A percentile compares a stretch with the other conserved stretches of the same genome.
These are phyloP conservation scores for Acanthamoeba sp. DNA, from an alignment of 208 protist genomes.

Conservation along the genomic window DNA sequence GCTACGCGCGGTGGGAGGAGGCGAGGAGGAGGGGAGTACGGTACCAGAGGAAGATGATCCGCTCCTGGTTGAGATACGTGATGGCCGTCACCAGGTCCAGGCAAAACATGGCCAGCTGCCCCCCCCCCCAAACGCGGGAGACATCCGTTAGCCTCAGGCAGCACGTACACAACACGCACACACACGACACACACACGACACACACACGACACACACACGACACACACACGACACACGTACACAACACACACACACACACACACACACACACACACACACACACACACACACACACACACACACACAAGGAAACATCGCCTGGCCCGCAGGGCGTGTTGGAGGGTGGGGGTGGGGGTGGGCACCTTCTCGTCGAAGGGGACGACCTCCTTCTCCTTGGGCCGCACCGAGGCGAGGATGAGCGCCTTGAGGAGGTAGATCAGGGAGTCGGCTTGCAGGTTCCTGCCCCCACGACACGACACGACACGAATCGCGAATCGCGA, in stretches of 20 bases:
- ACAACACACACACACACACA: too few relatives aligned
- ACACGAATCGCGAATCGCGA: too few relatives aligned
- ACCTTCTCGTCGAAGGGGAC: slow-evolving; percentile 44
- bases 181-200: too few relatives aligned
- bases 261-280: too few relatives aligned
- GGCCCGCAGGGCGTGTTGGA: not conserved
- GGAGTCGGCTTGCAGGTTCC: slow-evolving; percentile 64
- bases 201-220: too few relatives aligned
- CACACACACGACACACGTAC: too few relatives aligned
- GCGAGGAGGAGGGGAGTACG: not conserved
- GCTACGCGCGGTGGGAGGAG: not conserved
- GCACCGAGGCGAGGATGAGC: slow-evolving; percentile 48
- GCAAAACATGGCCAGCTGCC: slow-evolving; percentile 63
- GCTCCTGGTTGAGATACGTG: slow-evolving; percentile 61
- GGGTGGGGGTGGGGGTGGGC: not conserved
- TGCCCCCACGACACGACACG: too few relatives aligned
- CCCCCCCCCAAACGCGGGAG: too few relatives aligned
- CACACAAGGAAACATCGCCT: too few relatives aligned
- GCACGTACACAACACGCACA: too few relatives aligned
- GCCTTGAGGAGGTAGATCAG: slow-evolving; percentile 70
- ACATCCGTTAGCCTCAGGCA: too few relatives aligned
- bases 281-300: too few relatives aligned
- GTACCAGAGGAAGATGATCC: slow-evolving; percentile 71
- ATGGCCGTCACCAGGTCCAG: slow-evolving; percentile 36
- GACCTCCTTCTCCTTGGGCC: slow-evolving; percentile 17